A percentile compares a stretch with the other conserved stretches of the same genome.
phyloP scores from a whole-genome alignment of 2,329 filamentous ascomycete species.

The Neoarthrinium moseri region DNA sequence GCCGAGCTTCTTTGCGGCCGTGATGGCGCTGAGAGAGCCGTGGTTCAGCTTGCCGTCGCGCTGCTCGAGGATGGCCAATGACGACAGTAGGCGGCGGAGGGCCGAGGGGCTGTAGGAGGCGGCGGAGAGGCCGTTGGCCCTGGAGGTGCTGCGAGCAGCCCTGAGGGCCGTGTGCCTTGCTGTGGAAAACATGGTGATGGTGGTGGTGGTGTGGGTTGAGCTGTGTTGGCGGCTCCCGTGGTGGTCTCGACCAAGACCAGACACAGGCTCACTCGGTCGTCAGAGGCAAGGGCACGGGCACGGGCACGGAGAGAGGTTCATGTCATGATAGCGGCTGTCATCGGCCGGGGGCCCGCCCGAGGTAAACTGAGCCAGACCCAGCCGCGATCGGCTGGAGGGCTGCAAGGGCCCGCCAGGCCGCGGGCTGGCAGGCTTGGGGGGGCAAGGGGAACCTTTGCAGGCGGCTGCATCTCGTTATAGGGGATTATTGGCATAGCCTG shows the following conservation, averaged over 20 bases:
- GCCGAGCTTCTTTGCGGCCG: constrained; percentile 83
- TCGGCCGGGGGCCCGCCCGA: constrained; percentile 7
- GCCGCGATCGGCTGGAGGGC: constrained; percentile 5
- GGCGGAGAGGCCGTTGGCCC: constrained; percentile 25
- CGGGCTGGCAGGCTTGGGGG: no score
- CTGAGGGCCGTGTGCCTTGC: constrained; percentile 25
- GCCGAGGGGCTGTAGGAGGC: constrained; percentile 45
- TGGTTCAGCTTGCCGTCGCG: constrained; percentile 82
- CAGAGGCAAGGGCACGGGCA: background rate
- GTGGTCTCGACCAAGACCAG: constrained; percentile 6
- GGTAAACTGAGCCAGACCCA: constrained; percentile 1
- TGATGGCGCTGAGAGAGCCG: constrained; percentile 80
- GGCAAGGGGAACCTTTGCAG: no score
- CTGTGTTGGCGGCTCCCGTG: no score
- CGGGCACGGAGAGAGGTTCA: background rate
- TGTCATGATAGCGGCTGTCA: constrained; percentile 3
- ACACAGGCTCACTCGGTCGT: no score
- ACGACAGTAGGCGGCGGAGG: constrained; percentile 73
- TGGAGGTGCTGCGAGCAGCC: constrained; percentile 20
- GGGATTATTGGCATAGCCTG: no score
- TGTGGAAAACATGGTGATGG: constrained; percentile 28
- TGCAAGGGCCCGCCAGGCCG: no score
- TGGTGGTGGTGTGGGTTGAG: constrained; percentile 8
- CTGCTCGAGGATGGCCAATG: constrained; percentile 90
- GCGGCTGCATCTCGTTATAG: no score